phyloP scores from a whole-genome alignment of 1,139 yeast genomes.

The Pichia sp. region DNA sequence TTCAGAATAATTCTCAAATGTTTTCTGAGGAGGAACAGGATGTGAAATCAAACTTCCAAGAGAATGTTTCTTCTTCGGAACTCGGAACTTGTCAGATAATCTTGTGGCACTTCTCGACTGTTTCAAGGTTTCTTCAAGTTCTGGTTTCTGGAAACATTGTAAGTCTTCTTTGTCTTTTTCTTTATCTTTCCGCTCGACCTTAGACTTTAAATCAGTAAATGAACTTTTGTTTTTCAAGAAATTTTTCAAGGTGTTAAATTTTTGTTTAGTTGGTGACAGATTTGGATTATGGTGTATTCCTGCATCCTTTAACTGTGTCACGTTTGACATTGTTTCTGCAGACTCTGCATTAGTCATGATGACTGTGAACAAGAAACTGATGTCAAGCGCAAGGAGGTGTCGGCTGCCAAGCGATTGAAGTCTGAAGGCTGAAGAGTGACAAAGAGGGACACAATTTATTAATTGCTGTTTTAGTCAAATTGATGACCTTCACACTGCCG shows the following conservation, averaged over 20 bases:
- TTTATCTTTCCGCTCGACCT: constrained; percentile 4
- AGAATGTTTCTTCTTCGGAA: constrained; percentile 9
- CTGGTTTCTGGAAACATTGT: background rate
- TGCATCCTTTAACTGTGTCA: background rate
- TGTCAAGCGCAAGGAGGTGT: too few relatives aligned
- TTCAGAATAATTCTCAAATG: background rate
- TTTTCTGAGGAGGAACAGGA: background rate
- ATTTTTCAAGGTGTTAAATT: constrained; percentile 9
- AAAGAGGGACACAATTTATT: too few relatives aligned
- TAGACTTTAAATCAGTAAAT: constrained; percentile 8
- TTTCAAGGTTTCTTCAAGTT: background rate
- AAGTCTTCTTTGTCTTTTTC: background rate
- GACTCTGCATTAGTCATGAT: background rate
- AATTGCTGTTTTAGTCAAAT: too few relatives aligned
- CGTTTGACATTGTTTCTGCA: background rate
- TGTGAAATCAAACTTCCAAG: constrained; percentile 9
- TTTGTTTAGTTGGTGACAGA: constrained; percentile 11
- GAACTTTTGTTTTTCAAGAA: constrained; percentile 13
- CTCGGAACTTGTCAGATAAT: constrained; percentile 4
- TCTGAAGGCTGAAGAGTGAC: too few relatives aligned
- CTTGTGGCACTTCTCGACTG: constrained; percentile 4
- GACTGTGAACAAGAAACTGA: too few relatives aligned
- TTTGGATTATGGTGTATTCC: background rate
- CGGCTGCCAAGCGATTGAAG: too few relatives aligned
- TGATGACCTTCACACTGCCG: too few relatives aligned